phyloP scores from a whole-genome alignment of 2,329 filamentous ascomycete species.

The Passalora sequoiae region DNA sequence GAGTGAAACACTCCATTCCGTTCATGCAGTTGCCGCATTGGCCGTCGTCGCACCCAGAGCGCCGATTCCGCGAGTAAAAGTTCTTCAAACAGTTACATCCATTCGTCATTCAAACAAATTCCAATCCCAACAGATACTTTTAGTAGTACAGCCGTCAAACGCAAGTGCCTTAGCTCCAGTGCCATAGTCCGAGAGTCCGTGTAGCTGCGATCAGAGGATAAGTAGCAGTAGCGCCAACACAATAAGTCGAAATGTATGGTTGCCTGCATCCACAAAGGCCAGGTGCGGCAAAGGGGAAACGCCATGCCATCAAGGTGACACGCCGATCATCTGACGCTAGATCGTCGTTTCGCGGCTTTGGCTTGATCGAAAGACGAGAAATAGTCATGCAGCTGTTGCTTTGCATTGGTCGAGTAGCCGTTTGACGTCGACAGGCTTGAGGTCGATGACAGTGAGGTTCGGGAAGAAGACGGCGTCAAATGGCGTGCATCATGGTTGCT shows the following conservation, averaged over 20 bases:
- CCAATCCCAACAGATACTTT: slow-evolving; percentile 20
- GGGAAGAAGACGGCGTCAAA: slow-evolving; percentile 63
- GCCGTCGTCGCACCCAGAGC: slow-evolving; percentile 9
- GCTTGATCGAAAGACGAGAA: slow-evolving; percentile 84
- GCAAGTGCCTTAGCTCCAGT: slow-evolving; percentile 7
- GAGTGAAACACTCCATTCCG: slow-evolving; percentile 2
- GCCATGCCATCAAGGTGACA: not conserved
- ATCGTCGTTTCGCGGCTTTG: slow-evolving; percentile 52
- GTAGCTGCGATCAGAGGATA: slow-evolving; percentile 2
- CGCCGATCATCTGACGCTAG: slow-evolving; percentile 23
- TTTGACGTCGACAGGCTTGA: slow-evolving; percentile 32
- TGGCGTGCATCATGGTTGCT: slow-evolving; percentile 33
- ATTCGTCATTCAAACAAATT: slow-evolving; percentile 16
- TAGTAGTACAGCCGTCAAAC: slow-evolving; percentile 22
- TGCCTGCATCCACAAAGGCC: not conserved
- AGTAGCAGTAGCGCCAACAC: slow-evolving; percentile 6
- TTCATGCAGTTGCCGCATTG: slow-evolving; percentile 17
- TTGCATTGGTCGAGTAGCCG: slow-evolving; percentile 68
- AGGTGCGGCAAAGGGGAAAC: not conserved
- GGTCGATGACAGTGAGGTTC: slow-evolving; percentile 72
- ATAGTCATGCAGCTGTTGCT: slow-evolving; percentile 77
- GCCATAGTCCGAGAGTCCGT: slow-evolving; percentile 9
- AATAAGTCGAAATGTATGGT: not conserved
- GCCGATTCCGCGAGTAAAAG: not conserved
- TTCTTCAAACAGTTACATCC: slow-evolving; percentile 11